These are phyloP conservation scores for Phytophthora capsici DNA, from an alignment of 352 stramenopile genomes.

Conservation along the genomic window DNA sequence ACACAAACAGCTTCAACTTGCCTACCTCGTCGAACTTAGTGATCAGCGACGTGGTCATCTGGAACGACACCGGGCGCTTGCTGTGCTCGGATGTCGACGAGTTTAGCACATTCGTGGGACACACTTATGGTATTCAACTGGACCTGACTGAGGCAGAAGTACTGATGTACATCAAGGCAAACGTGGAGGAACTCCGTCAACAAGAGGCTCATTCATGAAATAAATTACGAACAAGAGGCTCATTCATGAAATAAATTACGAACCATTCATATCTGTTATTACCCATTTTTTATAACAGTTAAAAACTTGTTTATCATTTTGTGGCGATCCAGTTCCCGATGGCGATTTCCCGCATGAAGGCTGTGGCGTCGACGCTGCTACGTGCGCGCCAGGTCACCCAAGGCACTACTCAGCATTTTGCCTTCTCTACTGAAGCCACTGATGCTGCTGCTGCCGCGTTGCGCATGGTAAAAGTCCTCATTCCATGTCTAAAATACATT, in stretches of 20 bases:
- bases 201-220: slow-evolving; percentile 13
- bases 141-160: slow-evolving; percentile 71
- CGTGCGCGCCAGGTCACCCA: slow-evolving; percentile 21
- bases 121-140: slow-evolving; percentile 70
- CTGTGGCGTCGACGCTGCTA: slow-evolving; percentile 43
- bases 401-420: slow-evolving; percentile 20
- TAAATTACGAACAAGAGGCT: neutral
- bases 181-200: slow-evolving; percentile 67
- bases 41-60: slow-evolving; percentile 75
- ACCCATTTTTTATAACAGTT: neutral
- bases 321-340: slow-evolving; percentile 34
- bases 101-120: slow-evolving; percentile 69
- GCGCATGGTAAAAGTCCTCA: slow-evolving; percentile 54
- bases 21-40: slow-evolving; percentile 51
- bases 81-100: slow-evolving; percentile 66
- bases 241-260: neutral
- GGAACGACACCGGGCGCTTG: slow-evolving; percentile 66
- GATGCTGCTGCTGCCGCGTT: slow-evolving; percentile 73
- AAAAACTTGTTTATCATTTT: slow-evolving; percentile 10
- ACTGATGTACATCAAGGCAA: slow-evolving; percentile 69
- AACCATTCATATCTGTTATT: neutral
- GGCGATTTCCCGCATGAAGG: slow-evolving; percentile 49
- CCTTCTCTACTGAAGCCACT: slow-evolving; percentile 73
- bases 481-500: no score
- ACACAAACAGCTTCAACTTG: slow-evolving; percentile 27